These are phyloP conservation scores for Cochlearia excelsa DNA, from an alignment of 345 rosid genomes.

Conservation along the genomic window DNA sequence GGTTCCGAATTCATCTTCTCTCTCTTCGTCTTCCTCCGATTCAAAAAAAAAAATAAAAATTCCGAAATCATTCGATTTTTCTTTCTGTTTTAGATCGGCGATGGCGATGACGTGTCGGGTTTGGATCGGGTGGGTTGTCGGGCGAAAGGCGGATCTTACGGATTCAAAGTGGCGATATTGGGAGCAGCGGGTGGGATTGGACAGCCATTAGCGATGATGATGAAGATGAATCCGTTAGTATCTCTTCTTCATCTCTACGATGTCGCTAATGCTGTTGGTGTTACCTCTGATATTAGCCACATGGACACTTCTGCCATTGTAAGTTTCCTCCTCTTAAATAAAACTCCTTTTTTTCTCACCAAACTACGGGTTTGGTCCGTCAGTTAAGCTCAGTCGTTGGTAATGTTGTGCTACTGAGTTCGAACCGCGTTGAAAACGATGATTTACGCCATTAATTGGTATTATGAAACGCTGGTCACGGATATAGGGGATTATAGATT, in stretches of 20 bases:
- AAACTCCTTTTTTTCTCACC: background rate
- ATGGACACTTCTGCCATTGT: slow-evolving; percentile 97
- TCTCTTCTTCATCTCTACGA: slow-evolving; percentile 92
- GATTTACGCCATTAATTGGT: no score
- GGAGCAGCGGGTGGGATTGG: slow-evolving; percentile 99
- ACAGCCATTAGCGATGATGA: slow-evolving; percentile 86
- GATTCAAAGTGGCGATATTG: slow-evolving; percentile 85
- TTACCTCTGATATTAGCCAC: slow-evolving; percentile 91
- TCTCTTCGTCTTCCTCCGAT: background rate
- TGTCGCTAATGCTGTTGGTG: slow-evolving; percentile 91
- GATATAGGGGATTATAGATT: no score
- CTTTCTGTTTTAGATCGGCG: slow-evolving; percentile 40
- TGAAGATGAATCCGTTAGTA: slow-evolving; percentile 95
- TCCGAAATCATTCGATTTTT: background rate
- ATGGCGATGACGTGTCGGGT: slow-evolving; percentile 33
- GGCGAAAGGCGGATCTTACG: slow-evolving; percentile 85
- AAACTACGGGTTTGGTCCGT: no score
- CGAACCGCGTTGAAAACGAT: no score
- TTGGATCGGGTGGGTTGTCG: slow-evolving; percentile 55
- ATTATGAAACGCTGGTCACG: no score
- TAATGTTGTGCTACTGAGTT: no score
- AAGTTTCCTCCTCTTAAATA: slow-evolving; percentile 12
- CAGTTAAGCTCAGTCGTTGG: no score
- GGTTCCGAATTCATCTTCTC: slow-evolving; percentile 7
- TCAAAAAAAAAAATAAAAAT: no score